phyloP scores from a whole-genome alignment of 2,329 filamentous ascomycete species.

The Remersonia thermophila region DNA sequence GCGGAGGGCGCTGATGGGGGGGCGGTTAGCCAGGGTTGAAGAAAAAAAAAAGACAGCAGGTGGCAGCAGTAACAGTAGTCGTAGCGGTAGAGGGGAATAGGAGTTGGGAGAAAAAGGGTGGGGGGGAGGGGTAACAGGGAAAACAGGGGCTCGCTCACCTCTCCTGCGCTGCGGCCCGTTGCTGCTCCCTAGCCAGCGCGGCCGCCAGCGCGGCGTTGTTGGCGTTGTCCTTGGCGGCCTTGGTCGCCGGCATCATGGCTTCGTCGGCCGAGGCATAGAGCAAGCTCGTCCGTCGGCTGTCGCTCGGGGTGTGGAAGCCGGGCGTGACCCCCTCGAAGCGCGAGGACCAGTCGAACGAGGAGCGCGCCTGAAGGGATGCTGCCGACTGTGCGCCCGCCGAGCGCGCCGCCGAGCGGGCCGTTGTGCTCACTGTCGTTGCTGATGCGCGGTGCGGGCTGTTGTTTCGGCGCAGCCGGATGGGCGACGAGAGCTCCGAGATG shows the following conservation, averaged over 20 bases:
- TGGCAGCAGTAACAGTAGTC: too few relatives aligned
- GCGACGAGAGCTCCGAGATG: slow-evolving; percentile 40
- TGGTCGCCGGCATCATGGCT: slow-evolving; percentile 5
- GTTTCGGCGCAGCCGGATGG: slow-evolving; percentile 27
- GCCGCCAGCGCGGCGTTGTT: too few relatives aligned
- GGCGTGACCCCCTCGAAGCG: slow-evolving; percentile 34
- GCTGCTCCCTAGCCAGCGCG: slow-evolving; percentile 29
- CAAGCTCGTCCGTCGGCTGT: slow-evolving; percentile 17
- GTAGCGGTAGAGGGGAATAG: background rate
- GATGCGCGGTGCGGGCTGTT: too few relatives aligned
- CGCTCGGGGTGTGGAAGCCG: slow-evolving; percentile 14
- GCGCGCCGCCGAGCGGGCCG: too few relatives aligned
- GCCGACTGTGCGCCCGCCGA: slow-evolving; percentile 16
- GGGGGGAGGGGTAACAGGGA: too few relatives aligned
- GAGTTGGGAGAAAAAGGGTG: slow-evolving; percentile 5
- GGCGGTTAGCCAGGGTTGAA: slow-evolving; percentile 6
- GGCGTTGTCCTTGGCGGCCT: slow-evolving; percentile 25
- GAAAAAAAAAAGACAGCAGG: too few relatives aligned
- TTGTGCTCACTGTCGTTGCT: too few relatives aligned
- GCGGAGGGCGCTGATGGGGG: slow-evolving; percentile 38
- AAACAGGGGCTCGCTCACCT: slow-evolving; percentile 23
- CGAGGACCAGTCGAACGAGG: slow-evolving; percentile 30
- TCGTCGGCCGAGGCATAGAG: slow-evolving; percentile 16
- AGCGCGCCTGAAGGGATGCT: slow-evolving; percentile 20
- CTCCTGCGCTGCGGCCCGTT: slow-evolving; percentile 27